Base-by-base conservation (phyloP, 768 basidiomycete genomes). In the Trametes villosa region DNA sequence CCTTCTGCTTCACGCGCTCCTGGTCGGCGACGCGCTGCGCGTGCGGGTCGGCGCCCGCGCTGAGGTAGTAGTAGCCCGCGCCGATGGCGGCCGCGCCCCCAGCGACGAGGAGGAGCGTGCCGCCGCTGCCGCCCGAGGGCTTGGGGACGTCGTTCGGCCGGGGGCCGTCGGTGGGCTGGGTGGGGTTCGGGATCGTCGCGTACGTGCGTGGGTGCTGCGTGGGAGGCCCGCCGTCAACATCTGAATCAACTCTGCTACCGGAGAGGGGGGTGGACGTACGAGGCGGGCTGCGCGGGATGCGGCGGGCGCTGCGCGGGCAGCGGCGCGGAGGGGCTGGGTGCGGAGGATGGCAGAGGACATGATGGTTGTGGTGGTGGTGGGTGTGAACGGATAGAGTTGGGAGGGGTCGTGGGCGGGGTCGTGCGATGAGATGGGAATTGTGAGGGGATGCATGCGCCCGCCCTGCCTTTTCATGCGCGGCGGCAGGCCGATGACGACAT, bases 21-120 rank as follows among this genome's bases (percentile, higher is more conserved):
- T 77, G 76, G n/a, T 72, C 71, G 15, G 63, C 68, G 46, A 72
- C 53, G 38, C 70, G 64, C 45, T 67, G 42, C 4, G 53, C 64
- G 30, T 66, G 68, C 20, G 66, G 58, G 31, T 69, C 54, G 1
- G 63, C 58, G 24, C 62, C 42, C 34, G 65, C 68, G 47, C 62
- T 68, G n/a, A 68, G 64, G 68, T 75, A 77, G 64, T 76, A 79
- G 64, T 77, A 79, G 36, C 74, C 60, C 13, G 70, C 77, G 3
- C 72, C 78, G 48, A 75, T 68, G 1, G 72, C 75, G 8, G 68
- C 76, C 33, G 68, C 59, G 13, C 73, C 65, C 2, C 50, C 68
- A 13, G 44, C 72, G 18, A 74, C 67, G 41, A 76, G 68, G 52
- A 77, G 42, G 11, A 61, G 69, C 42, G 70, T 74, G 62, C 36